phyloP scores from a whole-genome alignment of 2,329 filamentous ascomycete species.

The Diaporthe citrichinensis region DNA sequence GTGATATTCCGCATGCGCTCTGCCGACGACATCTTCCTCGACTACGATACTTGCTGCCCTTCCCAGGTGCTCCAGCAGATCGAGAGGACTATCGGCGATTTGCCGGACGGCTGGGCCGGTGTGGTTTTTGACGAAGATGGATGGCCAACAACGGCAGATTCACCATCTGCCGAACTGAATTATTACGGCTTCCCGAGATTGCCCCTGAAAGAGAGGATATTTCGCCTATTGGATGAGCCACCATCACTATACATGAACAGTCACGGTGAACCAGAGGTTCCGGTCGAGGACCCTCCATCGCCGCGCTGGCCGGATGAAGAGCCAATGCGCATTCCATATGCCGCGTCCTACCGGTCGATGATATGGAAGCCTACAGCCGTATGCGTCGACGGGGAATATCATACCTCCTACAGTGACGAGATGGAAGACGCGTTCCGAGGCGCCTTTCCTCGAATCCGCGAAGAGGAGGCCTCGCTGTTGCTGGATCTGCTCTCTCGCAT shows the following conservation, averaged over 20 bases:
- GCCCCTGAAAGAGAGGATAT: conserved; percentile 41
- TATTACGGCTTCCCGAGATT: conserved; percentile 27
- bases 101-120: conserved; percentile 42
- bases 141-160: conserved; percentile 21
- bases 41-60: conserved; percentile 40
- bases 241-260: conserved; percentile 34
- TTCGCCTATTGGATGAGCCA: conserved; percentile 41
- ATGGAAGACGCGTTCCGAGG: conserved; percentile 38
- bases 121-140: conserved; percentile 42
- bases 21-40: conserved; percentile 42
- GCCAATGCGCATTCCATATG: conserved; percentile 38
- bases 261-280: conserved; percentile 25
- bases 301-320: not conserved
- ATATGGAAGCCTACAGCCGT: conserved; percentile 43
- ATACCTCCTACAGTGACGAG: conserved; percentile 41
- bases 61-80: conserved; percentile 40
- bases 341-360: conserved; percentile 31
- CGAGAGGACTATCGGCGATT: conserved; percentile 41
- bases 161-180: conserved; percentile 10
- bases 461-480: conserved; percentile 42
- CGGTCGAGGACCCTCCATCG: not conserved
- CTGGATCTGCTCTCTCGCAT: conserved; percentile 45
- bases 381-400: conserved; percentile 39
- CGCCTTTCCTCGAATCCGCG: conserved; percentile 43
- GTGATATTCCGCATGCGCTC: conserved; percentile 42